Evolutionary conservation across 148 eudicot genomes (phyloP).

Genomic region (Amaranthus hypochondriacus): DNA sequence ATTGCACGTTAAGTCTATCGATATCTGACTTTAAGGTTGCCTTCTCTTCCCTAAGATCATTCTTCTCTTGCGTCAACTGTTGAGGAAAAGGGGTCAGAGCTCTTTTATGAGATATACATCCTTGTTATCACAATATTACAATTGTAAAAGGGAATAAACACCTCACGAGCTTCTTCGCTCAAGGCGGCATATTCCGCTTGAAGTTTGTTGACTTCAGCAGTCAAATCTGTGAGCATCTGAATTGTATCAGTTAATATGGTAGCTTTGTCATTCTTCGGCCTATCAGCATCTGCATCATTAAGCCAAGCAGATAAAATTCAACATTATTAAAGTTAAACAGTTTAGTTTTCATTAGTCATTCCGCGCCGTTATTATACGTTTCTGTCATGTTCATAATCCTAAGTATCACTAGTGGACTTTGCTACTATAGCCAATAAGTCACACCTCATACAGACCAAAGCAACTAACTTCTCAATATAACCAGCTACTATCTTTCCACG

Average conservation of each 20-base stretch:
- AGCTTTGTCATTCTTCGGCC: slow-evolving; percentile 85
- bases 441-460: not conserved
- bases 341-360: not conserved
- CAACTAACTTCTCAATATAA: not conserved
- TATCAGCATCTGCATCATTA: slow-evolving; percentile 57
- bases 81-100: slow-evolving; percentile 10
- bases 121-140: not conserved
- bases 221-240: slow-evolving; percentile 70
- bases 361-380: not conserved
- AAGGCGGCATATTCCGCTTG: slow-evolving; percentile 67
- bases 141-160: slow-evolving; percentile 11
- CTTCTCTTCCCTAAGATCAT: slow-evolving; percentile 81
- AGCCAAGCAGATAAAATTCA: not conserved
- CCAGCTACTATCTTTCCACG: not conserved
- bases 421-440: not conserved
- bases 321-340: not conserved
- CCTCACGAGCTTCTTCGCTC: slow-evolving; percentile 80
- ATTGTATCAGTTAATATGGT: slow-evolving; percentile 75
- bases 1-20: slow-evolving; percentile 61
- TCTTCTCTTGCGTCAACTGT: slow-evolving; percentile 88
- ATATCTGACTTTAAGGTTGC: slow-evolving; percentile 74
- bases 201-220: slow-evolving; percentile 63
- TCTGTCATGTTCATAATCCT: not conserved
- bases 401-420: not conserved
- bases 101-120: not conserved